A percentile compares a stretch with the other conserved stretches of the same genome.
phyloP scores from a whole-genome alignment of 176 grass and related monocot genomes.

The Paspalum vaginatum region DNA sequence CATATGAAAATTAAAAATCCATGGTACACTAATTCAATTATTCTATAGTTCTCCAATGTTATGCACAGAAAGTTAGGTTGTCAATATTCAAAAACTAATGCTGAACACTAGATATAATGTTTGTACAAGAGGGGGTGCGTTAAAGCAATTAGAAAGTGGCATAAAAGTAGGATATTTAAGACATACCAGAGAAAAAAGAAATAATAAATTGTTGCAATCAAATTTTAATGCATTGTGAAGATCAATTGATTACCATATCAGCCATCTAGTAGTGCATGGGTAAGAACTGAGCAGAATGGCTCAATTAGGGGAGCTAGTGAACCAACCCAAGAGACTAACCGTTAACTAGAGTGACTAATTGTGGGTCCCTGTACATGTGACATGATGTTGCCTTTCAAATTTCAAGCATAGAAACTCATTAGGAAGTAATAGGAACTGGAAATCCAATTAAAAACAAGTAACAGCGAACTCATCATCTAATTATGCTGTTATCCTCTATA shows the following conservation, averaged over 20 bases:
- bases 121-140: neutral
- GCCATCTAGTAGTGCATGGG: neutral
- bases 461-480: neutral
- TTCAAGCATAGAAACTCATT: neutral
- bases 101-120: neutral
- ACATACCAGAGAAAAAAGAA: neutral
- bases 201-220: neutral
- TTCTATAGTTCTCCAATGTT: conserved; percentile 18
- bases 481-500: neutral
- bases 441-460: neutral
- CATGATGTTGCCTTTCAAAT: conserved; percentile 10
- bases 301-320: neutral
- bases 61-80: conserved; percentile 24
- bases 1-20: conserved; percentile 7
- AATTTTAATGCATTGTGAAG: neutral
- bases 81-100: neutral
- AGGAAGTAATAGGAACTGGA: neutral
- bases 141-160: neutral
- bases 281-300: neutral
- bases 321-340: neutral
- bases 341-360: neutral
- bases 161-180: neutral
- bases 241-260: neutral
- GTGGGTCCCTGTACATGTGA: too few species aligned
- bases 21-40: conserved; percentile 16